phyloP scores from a whole-genome alignment of 257 asterid species.

The Misopates orontium region DNA sequence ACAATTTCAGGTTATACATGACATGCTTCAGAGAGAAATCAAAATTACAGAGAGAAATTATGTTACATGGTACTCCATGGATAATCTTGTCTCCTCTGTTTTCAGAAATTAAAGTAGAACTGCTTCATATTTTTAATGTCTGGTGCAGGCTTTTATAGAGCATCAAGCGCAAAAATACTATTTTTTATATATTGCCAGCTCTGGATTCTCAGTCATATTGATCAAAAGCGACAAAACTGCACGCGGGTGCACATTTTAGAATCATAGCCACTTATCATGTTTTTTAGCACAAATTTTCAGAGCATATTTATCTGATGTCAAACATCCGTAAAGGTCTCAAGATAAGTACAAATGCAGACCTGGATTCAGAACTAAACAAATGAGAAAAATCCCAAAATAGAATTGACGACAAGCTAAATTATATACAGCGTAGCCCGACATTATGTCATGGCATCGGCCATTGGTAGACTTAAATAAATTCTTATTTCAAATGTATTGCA shows the following conservation, averaged over 20 bases:
- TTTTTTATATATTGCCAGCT: not conserved
- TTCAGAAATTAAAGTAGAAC: not conserved
- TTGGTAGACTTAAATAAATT: not conserved
- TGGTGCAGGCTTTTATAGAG: not conserved
- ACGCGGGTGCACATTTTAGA: not conserved
- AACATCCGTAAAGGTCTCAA: not conserved
- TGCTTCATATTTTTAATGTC: not conserved
- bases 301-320: not conserved
- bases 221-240: not conserved
- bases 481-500: not conserved
- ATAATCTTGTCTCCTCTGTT: not conserved
- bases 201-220: not conserved
- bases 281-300: not conserved
- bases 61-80: not conserved
- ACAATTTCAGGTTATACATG: not conserved
- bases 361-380: not conserved
- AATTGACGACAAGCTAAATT: too few relatives aligned
- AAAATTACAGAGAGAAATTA: conserved; percentile 5
- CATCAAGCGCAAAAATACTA: not conserved
- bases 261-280: not conserved
- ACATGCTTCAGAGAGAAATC: conserved; percentile 1
- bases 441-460: too few relatives aligned
- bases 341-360: not conserved
- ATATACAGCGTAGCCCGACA: not conserved
- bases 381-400: not conserved